Conservation (phyloP, 176 grass and related monocot species). For the Eragrostis nindensis region DNA sequence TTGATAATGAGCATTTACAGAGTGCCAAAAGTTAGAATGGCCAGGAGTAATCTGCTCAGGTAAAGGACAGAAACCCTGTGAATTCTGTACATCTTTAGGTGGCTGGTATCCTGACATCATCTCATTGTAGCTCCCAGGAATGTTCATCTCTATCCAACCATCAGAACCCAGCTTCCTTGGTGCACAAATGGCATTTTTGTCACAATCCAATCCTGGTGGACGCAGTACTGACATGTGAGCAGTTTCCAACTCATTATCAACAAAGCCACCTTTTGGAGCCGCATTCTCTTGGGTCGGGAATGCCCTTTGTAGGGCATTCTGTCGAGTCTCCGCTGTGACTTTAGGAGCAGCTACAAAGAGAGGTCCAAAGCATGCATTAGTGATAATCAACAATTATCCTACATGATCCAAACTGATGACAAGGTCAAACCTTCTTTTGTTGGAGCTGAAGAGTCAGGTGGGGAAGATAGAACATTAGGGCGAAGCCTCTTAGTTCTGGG, state of each 20-base stretch:
- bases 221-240: slow-evolving; percentile 45
- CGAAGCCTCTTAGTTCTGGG: slow-evolving; percentile 74
- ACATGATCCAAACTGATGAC: slow-evolving; percentile 5
- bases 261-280: slow-evolving; percentile 43
- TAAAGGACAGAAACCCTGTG: slow-evolving; percentile 44
- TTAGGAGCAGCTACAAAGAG: slow-evolving; percentile 51
- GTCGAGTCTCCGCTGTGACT: slow-evolving; percentile 48
- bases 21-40: slow-evolving; percentile 51
- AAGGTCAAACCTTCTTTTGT: slow-evolving; percentile 77
- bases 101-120: slow-evolving; percentile 55
- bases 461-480: slow-evolving; percentile 44
- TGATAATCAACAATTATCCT: background rate
- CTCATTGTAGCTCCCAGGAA: slow-evolving; percentile 45
- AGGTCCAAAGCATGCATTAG: slow-evolving; percentile 28
- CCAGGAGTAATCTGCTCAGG: slow-evolving; percentile 52
- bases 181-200: slow-evolving; percentile 34
- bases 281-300: slow-evolving; percentile 71
- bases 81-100: slow-evolving; percentile 44
- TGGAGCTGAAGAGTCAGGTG: slow-evolving; percentile 60
- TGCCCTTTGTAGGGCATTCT: slow-evolving; percentile 46
- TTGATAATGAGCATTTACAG: slow-evolving; percentile 56
- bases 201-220: slow-evolving; percentile 34
- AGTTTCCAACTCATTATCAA: slow-evolving; percentile 41
- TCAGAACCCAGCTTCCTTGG: slow-evolving; percentile 58
- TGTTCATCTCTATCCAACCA: slow-evolving; percentile 46